Percentiles rank a stretch among this genome's conserved stretches.
Evolutionary conservation across 352 stramenopile genomes (phyloP).

Genomic region (Phytophthora sansomeana): DNA sequence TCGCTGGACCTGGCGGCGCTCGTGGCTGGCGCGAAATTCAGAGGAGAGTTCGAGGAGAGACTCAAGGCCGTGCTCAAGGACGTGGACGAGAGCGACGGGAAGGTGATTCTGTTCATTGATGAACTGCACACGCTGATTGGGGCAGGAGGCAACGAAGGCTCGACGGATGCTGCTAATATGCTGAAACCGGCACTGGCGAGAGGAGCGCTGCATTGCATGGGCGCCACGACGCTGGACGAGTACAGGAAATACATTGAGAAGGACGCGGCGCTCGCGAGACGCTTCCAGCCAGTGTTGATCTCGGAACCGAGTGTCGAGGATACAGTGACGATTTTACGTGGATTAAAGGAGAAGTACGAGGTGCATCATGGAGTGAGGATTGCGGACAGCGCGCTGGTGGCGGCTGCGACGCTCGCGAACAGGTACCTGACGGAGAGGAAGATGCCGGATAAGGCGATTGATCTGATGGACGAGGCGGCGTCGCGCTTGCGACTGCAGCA

Average conservation of each 20-base stretch:
- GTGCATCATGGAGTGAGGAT: slow-evolving; percentile 97
- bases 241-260: slow-evolving; percentile 98
- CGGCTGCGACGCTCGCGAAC: slow-evolving; percentile 94
- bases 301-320: slow-evolving; percentile 95
- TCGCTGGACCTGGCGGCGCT: slow-evolving; percentile 96
- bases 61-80: slow-evolving; percentile 97
- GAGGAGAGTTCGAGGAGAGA: slow-evolving; percentile 97
- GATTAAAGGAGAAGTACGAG: slow-evolving; percentile 97
- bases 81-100: slow-evolving; percentile 94
- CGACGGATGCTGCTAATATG: slow-evolving; percentile 94
- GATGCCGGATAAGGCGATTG: slow-evolving; percentile 97
- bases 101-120: slow-evolving; percentile 97
- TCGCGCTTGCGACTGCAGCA: slow-evolving; percentile 82
- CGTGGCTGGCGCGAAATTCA: slow-evolving; percentile 96
- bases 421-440: slow-evolving; percentile 93
- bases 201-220: slow-evolving; percentile 93
- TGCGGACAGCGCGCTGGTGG: slow-evolving; percentile 93
- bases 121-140: slow-evolving; percentile 95
- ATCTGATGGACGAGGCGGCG: slow-evolving; percentile 96
- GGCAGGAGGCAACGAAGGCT: slow-evolving; percentile 88
- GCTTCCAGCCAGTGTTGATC: slow-evolving; percentile 98
- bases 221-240: slow-evolving; percentile 95
- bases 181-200: slow-evolving; percentile 96
- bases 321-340: slow-evolving; percentile 96
- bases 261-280: slow-evolving; percentile 95